Percentiles rank a stretch among this genome's conserved stretches.
These are phyloP conservation scores for Stephanodiscus triporus DNA, from an alignment of 108 stramenopile species.

Conservation along the genomic window DNA sequence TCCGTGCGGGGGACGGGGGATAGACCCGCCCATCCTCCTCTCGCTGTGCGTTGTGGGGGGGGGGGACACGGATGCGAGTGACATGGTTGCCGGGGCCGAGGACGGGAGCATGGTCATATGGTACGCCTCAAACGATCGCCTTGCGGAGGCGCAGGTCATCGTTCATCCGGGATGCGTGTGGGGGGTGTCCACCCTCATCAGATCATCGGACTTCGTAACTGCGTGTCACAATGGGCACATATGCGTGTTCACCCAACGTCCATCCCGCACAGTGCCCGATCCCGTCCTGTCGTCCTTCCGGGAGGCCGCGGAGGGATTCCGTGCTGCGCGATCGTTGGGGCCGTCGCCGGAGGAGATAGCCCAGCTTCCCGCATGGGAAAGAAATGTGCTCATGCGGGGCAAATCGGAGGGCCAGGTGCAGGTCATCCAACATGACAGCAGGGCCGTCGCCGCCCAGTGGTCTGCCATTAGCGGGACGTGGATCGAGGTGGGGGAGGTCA, in stretches of 20 bases:
- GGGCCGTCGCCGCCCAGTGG: conserved; percentile 97
- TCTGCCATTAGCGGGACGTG: conserved; percentile 73
- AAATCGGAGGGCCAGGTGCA: conserved; percentile 92
- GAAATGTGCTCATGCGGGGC: conserved; percentile 60
- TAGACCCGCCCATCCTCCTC: conserved; percentile 78
- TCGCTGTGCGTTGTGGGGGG: conserved; percentile 50
- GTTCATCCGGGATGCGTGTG: conserved; percentile 82
- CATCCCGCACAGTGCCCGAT: conserved; percentile 67
- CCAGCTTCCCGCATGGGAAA: conserved; percentile 90
- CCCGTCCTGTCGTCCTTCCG: conserved; percentile 67
- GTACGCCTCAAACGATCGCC: conserved; percentile 18
- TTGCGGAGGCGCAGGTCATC: conserved; percentile 65
- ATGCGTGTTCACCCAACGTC: conserved; percentile 74
- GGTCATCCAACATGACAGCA: conserved; percentile 74
- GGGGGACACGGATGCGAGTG: conserved; percentile 23
- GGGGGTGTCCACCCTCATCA: conserved; percentile 52
- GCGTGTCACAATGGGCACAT: conserved; percentile 87
- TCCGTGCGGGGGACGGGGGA: conserved; percentile 16
- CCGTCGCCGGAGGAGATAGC: conserved; percentile 87
- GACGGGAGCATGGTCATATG: conserved; percentile 84
- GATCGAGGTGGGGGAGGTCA: conserved; percentile 97
- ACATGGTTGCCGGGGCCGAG: conserved; percentile 66
- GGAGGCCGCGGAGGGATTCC: conserved; percentile 56
- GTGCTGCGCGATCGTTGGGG: conserved; percentile 54
- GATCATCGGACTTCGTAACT: conserved; percentile 82